Percentiles rank a stretch among this genome's conserved stretches.
phyloP scores from a whole-genome alignment of 2,329 filamentous ascomycete genomes.

The Fusarium azukiicola region DNA sequence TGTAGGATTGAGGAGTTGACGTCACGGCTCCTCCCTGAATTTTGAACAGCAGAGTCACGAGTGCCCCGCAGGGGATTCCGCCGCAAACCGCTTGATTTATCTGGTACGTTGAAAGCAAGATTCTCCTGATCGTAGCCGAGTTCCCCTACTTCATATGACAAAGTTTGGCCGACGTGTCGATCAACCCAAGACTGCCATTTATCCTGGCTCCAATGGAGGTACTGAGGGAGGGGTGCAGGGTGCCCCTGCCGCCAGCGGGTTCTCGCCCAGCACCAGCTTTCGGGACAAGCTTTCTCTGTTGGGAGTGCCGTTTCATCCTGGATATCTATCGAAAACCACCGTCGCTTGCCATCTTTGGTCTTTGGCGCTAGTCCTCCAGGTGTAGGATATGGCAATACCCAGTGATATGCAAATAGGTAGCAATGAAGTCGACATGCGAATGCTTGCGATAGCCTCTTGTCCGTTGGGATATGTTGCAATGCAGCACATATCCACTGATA shows the following conservation, averaged over 20 bases:
- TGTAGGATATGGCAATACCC: slow-evolving; percentile 30
- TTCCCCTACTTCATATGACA: slow-evolving; percentile 15
- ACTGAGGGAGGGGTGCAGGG: slow-evolving; percentile 22
- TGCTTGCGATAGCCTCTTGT: slow-evolving; percentile 19
- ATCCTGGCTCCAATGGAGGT: slow-evolving; percentile 32
- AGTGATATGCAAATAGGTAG: slow-evolving; percentile 26
- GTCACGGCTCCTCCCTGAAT: background rate
- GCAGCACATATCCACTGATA: slow-evolving; percentile 25
- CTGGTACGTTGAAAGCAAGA: background rate
- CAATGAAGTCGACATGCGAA: slow-evolving; percentile 24
- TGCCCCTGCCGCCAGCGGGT: slow-evolving; percentile 27
- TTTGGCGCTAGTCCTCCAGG: slow-evolving; percentile 24
- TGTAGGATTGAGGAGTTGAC: slow-evolving; percentile 19
- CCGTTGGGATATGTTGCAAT: slow-evolving; percentile 21
- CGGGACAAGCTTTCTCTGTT: slow-evolving; percentile 11
- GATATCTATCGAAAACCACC: slow-evolving; percentile 35
- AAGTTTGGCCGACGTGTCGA: slow-evolving; percentile 25
- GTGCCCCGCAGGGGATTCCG: slow-evolving; percentile 19
- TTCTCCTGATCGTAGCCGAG: slow-evolving; percentile 15
- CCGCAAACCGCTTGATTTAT: background rate
- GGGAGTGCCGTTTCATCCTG: background rate
- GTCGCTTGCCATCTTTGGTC: slow-evolving; percentile 28
- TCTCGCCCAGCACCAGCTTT: slow-evolving; percentile 25
- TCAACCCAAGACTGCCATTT: slow-evolving; percentile 34
- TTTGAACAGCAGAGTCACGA: slow-evolving; percentile 18